Evolutionary conservation across 2,329 filamentous ascomycete genomes (phyloP).

Genomic region (Colletotrichum acutatum): DNA sequence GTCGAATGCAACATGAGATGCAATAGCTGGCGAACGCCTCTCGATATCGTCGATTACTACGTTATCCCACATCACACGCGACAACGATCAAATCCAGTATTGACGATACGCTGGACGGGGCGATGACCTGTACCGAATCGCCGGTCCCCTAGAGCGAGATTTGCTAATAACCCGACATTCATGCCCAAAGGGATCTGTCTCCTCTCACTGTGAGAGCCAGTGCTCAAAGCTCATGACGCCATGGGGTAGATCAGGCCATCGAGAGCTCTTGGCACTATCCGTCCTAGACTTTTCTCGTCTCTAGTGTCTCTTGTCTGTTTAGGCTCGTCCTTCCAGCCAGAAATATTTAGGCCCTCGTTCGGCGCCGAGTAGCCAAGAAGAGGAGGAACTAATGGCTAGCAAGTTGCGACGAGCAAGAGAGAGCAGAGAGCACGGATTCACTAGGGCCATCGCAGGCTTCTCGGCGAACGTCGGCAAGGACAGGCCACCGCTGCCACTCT

Average conservation of each 20-base stretch:
- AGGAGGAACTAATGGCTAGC: not conserved
- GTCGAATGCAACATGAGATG: not conserved
- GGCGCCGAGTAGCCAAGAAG: not conserved
- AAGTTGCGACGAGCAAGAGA: not conserved
- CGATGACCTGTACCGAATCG: not conserved
- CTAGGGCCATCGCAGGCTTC: conserved; percentile 13
- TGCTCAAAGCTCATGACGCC: not conserved
- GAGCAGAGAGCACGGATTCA: not conserved
- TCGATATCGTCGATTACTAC: not conserved
- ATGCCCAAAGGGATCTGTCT: not conserved
- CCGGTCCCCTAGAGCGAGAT: not conserved
- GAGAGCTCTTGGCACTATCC: not conserved
- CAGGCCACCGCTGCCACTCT: conserved; percentile 24
- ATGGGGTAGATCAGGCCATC: not conserved
- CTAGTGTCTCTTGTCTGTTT: not conserved
- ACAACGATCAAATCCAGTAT: not conserved
- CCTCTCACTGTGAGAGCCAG: not conserved
- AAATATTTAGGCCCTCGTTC: not conserved
- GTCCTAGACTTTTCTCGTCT: not conserved
- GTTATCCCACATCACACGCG: not conserved
- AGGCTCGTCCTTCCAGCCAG: not conserved
- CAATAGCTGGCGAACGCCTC: not conserved
- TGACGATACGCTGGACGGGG: not conserved
- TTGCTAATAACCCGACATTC: not conserved
- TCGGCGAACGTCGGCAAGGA: conserved; percentile 27